phyloP scores from a whole-genome alignment of 116 monocot genomes.

The Papilionanthe hybrid region DNA sequence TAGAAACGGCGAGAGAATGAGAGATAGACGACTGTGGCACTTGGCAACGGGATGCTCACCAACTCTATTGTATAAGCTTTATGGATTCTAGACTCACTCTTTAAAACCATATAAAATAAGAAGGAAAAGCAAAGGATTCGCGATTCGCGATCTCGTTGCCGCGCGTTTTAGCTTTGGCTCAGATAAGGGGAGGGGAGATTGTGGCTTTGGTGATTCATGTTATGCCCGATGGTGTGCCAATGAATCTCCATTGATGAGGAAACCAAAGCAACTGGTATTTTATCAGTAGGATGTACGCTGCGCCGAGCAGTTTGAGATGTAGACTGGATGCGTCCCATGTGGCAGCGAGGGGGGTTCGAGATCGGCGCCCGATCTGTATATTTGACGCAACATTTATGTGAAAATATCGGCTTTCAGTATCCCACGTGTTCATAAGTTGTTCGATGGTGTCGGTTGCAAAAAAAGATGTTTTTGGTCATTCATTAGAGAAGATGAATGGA shows the following conservation, averaged over 20 bases:
- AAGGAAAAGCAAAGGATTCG: not conserved
- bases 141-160: not conserved
- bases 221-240: not conserved
- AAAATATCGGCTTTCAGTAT: too few relatives aligned
- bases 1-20: too few relatives aligned
- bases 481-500: too few relatives aligned
- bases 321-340: too few relatives aligned
- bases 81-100: not conserved
- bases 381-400: too few relatives aligned
- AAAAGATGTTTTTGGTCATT: too few relatives aligned
- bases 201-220: not conserved
- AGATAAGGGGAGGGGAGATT: not conserved
- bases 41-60: slow-evolving; percentile 4
- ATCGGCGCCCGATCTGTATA: too few relatives aligned
- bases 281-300: too few relatives aligned
- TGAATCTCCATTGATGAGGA: not conserved
- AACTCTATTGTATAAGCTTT: slow-evolving; percentile 4
- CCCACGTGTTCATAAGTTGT: too few relatives aligned
- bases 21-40: not conserved
- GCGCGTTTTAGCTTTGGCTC: not conserved
- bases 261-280: not conserved
- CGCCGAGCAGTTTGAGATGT: too few relatives aligned
- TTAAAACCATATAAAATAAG: not conserved
- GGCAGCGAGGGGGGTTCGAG: too few relatives aligned
- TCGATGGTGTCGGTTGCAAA: too few relatives aligned